Conservation (phyloP, 768 basidiomycete species). For the Chalciporus piperatus region DNA sequence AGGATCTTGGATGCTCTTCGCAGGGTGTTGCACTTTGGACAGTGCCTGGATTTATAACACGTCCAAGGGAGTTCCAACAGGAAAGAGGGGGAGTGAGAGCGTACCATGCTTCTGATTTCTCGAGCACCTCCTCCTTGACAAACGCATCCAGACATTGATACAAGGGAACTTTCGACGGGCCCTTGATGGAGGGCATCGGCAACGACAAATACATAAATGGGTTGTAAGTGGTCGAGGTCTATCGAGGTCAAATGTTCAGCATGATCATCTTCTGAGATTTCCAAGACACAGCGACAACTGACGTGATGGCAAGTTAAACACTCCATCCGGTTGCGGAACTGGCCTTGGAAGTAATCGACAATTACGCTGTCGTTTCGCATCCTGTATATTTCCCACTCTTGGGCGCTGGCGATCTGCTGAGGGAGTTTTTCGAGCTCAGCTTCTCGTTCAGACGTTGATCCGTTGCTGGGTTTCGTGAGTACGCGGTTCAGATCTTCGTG, state of each 20-base stretch:
- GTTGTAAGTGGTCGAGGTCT: conserved; percentile 98
- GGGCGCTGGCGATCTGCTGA: conserved; percentile 82
- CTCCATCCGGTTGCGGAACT: conserved; percentile 85
- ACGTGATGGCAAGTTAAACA: conserved; percentile 92
- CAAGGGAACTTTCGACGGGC: conserved; percentile 60
- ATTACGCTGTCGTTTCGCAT: conserved; percentile 90
- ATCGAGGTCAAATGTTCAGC: conserved; percentile 10
- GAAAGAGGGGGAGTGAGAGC: conserved; percentile 15
- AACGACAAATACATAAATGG: conserved; percentile 93
- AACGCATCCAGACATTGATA: conserved; percentile 86
- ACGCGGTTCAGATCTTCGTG: conserved; percentile 88
- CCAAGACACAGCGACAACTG: conserved; percentile 14
- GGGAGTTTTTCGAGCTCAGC: conserved; percentile 85
- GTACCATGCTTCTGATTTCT: conserved; percentile 93
- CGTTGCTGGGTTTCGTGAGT: conserved; percentile 62
- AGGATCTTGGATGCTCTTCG: conserved; percentile 84
- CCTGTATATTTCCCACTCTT: conserved; percentile 91
- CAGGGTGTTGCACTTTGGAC: conserved; percentile 88
- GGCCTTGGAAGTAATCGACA: conserved; percentile 97
- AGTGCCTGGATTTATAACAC: conserved; percentile 71
- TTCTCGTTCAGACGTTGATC: conserved; percentile 75
- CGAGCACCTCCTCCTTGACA: conserved; percentile 85
- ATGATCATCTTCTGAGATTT: conserved; percentile 1
- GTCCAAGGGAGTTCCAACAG: neutral
- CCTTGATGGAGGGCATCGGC: conserved; percentile 72